phyloP scores from a whole-genome alignment of 73 alveolate genomes.

The Tetrahymena malaccensis region DNA sequence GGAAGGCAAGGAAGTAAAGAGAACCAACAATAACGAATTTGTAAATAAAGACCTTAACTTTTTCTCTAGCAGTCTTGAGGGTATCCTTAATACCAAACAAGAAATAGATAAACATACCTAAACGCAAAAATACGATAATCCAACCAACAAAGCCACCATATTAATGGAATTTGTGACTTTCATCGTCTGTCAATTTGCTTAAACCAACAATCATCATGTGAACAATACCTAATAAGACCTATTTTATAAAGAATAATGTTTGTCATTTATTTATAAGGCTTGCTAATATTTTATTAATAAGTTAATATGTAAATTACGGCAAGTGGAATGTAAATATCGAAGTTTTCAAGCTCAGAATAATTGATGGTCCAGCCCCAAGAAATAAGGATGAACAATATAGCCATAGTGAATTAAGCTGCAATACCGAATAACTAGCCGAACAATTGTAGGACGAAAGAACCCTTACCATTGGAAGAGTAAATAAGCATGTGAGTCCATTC shows the following conservation, averaged over 20 bases:
- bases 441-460: not conserved
- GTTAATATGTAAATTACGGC: not conserved
- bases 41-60: not conserved
- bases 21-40: not conserved
- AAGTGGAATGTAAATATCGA: slow-evolving; percentile 26
- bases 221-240: not conserved
- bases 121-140: not conserved
- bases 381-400: slow-evolving; percentile 6
- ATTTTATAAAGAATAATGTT: not conserved
- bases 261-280: not conserved
- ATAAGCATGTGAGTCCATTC: slow-evolving; percentile 15
- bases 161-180: not conserved
- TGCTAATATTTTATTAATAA: no score
- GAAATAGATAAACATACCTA: not conserved
- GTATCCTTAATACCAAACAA: not conserved
- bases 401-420: slow-evolving; percentile 2
- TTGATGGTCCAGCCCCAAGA: slow-evolving; percentile 45
- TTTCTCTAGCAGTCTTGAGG: not conserved
- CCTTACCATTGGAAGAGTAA: slow-evolving; percentile 19
- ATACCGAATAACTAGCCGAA: slow-evolving; percentile 8
- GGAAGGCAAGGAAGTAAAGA: not conserved
- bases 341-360: slow-evolving; percentile 23
- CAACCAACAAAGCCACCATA: not conserved
- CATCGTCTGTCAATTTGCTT: not conserved
- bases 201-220: not conserved